A percentile compares a stretch with the other conserved stretches of the same genome.
Conservation (phyloP, 768 basidiomycete genomes). For the Favolaschia claudopus region DNA sequence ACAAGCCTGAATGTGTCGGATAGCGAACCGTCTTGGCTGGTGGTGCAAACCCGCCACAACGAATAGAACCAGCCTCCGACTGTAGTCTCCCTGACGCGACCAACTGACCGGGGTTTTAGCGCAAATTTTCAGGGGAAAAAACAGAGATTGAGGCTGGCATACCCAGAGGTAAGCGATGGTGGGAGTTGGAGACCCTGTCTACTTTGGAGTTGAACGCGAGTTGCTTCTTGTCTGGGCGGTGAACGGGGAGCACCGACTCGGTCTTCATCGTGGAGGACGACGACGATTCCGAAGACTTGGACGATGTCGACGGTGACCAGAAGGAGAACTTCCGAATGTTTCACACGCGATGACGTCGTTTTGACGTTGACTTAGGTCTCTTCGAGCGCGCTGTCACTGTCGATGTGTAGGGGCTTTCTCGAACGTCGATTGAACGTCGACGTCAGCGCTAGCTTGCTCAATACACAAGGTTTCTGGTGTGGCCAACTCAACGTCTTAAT, state of each 20-base stretch:
- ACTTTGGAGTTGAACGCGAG: constrained; percentile 25
- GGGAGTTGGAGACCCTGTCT: constrained; percentile 4
- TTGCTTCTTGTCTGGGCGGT: constrained; percentile 12
- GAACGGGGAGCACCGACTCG: constrained; percentile 16
- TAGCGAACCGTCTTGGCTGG: constrained; percentile 24
- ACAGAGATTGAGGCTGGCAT: background rate
- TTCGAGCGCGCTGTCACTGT: no score
- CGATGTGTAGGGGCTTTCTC: no score
- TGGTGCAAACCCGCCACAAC: constrained; percentile 28
- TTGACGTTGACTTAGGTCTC: no score
- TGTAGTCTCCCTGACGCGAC: constrained; percentile 11
- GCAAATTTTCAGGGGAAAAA: background rate
- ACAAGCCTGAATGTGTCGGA: constrained; percentile 30
- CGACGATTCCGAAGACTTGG: no score
- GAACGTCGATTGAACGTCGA: no score
- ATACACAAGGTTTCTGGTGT: no score
- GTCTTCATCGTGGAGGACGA: background rate
- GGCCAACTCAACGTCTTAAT: no score
- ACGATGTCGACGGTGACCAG: no score
- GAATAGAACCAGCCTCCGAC: background rate
- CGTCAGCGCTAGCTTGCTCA: no score
- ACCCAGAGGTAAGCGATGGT: constrained; percentile 14
- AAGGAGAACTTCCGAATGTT: no score
- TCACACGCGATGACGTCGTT: no score
- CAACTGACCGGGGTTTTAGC: constrained; percentile 2